phyloP scores from a whole-genome alignment of 768 basidiomycete species.

The Brasilioporus rufonigricans region DNA sequence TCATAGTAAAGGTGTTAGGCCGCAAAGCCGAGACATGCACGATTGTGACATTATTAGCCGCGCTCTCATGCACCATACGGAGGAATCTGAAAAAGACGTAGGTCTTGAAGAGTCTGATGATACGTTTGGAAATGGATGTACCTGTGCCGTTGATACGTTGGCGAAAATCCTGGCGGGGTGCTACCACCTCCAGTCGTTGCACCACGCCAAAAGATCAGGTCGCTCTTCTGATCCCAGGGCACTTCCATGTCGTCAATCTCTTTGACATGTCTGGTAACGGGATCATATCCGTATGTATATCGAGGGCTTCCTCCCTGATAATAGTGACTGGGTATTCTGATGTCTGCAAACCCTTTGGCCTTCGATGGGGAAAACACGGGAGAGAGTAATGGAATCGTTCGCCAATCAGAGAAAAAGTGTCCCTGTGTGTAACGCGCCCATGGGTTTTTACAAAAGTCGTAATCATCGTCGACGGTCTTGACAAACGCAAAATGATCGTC shows the following conservation, averaged over 20 bases:
- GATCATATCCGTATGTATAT: conserved; percentile 92
- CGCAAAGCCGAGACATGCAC: conserved; percentile 66
- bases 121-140: conserved; percentile 26
- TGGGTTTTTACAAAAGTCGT: conserved; percentile 79
- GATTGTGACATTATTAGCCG: conserved; percentile 54
- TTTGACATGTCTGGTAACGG: conserved; percentile 61
- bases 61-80: conserved; percentile 63
- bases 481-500: conserved; percentile 68
- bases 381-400: conserved; percentile 83
- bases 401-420: conserved; percentile 97
- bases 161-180: conserved; percentile 78
- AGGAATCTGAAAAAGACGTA: conserved; percentile 48
- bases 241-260: conserved; percentile 83
- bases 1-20: conserved; percentile 57
- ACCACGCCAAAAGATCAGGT: conserved; percentile 92
- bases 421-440: conserved; percentile 87
- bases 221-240: conserved; percentile 83
- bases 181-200: conserved; percentile 94
- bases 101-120: background rate
- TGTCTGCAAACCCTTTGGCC: conserved; percentile 80
- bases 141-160: conserved; percentile 87
- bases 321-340: conserved; percentile 94
- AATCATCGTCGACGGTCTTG: conserved; percentile 53
- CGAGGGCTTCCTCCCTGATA: conserved; percentile 80
- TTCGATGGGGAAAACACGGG: conserved; percentile 94